These are phyloP conservation scores for Funneliformis mosseae DNA, from an alignment of 192 early-diverging fungal species.

Conservation along the genomic window DNA sequence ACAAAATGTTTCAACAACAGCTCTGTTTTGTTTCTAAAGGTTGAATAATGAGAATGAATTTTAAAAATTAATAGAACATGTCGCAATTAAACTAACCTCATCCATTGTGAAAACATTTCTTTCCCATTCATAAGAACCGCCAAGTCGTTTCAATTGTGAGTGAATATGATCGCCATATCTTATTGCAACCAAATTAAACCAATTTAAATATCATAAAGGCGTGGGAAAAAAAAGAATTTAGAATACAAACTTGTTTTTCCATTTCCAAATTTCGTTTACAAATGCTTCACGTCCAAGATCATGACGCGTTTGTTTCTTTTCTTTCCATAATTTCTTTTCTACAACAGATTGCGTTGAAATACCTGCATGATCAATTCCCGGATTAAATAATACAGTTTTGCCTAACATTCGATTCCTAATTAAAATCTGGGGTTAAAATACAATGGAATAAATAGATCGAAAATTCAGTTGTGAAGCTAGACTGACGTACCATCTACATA, in stretches of 20 bases:
- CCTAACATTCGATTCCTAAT: constrained; percentile 92
- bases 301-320: constrained; percentile 82
- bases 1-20: constrained; percentile 94
- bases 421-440: not conserved
- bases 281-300: constrained; percentile 92
- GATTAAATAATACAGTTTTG: constrained; percentile 90
- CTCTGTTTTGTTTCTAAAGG: constrained; percentile 65
- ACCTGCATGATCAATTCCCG: constrained; percentile 96
- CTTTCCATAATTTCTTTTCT: constrained; percentile 92
- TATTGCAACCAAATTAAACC: not conserved
- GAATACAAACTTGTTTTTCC: constrained; percentile 80
- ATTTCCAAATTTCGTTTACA: constrained; percentile 88
- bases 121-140: constrained; percentile 92
- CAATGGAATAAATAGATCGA: not conserved
- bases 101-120: constrained; percentile 94
- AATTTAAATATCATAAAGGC: not conserved
- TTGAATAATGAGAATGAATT: not conserved
- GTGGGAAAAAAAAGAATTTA: not conserved
- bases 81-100: constrained; percentile 44
- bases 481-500: constrained; percentile 78
- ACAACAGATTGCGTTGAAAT: constrained; percentile 98
- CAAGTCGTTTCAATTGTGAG: constrained; percentile 86
- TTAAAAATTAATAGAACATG: not conserved
- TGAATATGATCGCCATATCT: constrained; percentile 72
- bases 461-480: not conserved